A percentile compares a stretch with the other conserved stretches of the same genome.
phyloP scores from a whole-genome alignment of 139 green algal species.

The Chlamydomonas eustigma region DNA sequence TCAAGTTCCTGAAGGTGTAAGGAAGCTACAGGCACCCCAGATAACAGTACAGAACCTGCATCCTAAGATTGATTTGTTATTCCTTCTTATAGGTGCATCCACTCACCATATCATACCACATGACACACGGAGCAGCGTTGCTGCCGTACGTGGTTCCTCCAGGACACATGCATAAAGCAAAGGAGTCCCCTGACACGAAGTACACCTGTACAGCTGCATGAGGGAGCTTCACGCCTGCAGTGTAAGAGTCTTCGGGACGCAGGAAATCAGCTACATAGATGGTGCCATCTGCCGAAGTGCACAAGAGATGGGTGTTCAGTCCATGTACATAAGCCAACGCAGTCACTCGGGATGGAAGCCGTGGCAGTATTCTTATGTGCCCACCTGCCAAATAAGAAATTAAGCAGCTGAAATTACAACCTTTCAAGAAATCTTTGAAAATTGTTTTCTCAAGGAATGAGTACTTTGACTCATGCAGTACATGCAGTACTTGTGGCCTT shows the following conservation, averaged over 20 bases:
- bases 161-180: constrained; percentile 33
- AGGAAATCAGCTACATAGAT: constrained; percentile 35
- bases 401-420: neutral
- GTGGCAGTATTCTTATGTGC: constrained; percentile 25
- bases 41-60: too few species aligned
- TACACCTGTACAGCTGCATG: constrained; percentile 20
- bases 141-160: neutral
- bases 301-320: constrained; percentile 25
- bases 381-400: neutral
- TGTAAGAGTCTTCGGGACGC: constrained; percentile 32
- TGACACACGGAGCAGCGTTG: constrained; percentile 10
- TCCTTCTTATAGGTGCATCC: constrained; percentile 15
- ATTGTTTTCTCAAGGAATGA: too few species aligned
- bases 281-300: constrained; percentile 17
- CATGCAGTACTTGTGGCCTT: too few species aligned
- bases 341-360: constrained; percentile 24
- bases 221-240: constrained; percentile 28
- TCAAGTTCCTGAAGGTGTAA: too few species aligned
- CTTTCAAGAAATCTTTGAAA: neutral
- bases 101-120: constrained; percentile 39
- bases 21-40: too few species aligned
- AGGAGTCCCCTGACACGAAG: constrained; percentile 37
- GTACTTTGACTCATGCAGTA: too few species aligned
- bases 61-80: too few species aligned
- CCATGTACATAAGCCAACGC: constrained; percentile 37